phyloP scores from a whole-genome alignment of 176 grass and related monocot genomes.

The Oryza australiensis region DNA sequence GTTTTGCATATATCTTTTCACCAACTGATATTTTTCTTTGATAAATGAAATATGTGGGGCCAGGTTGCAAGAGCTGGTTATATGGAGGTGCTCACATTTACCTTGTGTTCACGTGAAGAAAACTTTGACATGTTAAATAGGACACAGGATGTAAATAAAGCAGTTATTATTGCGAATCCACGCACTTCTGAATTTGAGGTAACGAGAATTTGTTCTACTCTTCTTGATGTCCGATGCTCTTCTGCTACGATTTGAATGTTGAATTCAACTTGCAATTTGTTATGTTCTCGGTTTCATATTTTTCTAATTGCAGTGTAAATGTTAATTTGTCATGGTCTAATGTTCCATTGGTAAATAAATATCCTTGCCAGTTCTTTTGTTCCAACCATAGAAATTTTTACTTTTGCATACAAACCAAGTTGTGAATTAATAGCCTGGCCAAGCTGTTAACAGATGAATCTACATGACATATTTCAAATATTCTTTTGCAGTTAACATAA shows the following conservation, averaged over 20 bases:
- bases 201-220: slow-evolving; percentile 41
- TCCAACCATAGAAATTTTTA: not conserved
- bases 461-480: not conserved
- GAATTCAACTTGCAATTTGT: not conserved
- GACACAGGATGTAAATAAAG: slow-evolving; percentile 76
- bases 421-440: slow-evolving; percentile 1
- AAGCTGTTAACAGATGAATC: slow-evolving; percentile 21
- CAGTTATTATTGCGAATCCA: slow-evolving; percentile 89
- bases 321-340: not conserved
- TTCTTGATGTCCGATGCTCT: not conserved
- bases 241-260: not conserved
- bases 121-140: slow-evolving; percentile 91
- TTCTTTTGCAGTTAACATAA: not conserved
- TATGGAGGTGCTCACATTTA: slow-evolving; percentile 96
- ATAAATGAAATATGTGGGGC: slow-evolving; percentile 8
- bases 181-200: slow-evolving; percentile 95
- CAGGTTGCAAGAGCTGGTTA: slow-evolving; percentile 95
- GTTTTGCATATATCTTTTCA: slow-evolving; percentile 27
- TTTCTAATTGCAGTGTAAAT: not conserved
- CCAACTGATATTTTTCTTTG: slow-evolving; percentile 10
- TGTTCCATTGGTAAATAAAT: slow-evolving; percentile 4
- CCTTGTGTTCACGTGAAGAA: slow-evolving; percentile 87
- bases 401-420: not conserved
- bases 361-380: not conserved
- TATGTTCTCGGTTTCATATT: slow-evolving; percentile 7